phyloP scores from a whole-genome alignment of 495 filamentous ascomycete genomes.

The Penicillium malachiteum region DNA sequence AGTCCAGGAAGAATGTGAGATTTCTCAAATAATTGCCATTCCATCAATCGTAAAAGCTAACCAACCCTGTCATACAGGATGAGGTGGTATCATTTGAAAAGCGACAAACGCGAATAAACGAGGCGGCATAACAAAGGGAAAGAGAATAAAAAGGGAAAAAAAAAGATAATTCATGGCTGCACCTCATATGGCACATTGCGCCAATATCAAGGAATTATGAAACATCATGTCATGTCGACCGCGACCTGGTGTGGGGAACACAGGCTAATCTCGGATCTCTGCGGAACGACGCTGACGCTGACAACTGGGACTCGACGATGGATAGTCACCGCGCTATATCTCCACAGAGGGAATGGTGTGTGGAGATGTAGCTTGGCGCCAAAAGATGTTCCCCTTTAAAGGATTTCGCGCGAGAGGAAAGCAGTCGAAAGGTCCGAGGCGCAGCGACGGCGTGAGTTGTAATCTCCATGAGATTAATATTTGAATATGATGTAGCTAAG shows the following conservation, averaged over 20 bases:
- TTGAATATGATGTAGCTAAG: slow-evolving; percentile 58
- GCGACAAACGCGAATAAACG: slow-evolving; percentile 2
- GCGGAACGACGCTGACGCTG: slow-evolving; percentile 29
- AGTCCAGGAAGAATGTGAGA: not conserved
- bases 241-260: slow-evolving; percentile 28
- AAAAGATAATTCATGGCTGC: slow-evolving; percentile 9
- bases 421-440: not conserved
- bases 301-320: slow-evolving; percentile 12
- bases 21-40: slow-evolving; percentile 26
- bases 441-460: not conserved
- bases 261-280: slow-evolving; percentile 31
- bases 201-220: slow-evolving; percentile 27
- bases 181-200: slow-evolving; percentile 11
- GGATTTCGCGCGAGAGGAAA: not conserved
- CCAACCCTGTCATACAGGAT: slow-evolving; percentile 30
- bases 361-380: not conserved
- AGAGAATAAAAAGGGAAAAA: slow-evolving; percentile 12
- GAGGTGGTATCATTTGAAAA: slow-evolving; percentile 48
- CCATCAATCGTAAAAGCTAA: slow-evolving; percentile 38
- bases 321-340: slow-evolving; percentile 6
- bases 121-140: slow-evolving; percentile 10
- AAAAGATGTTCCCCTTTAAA: not conserved
- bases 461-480: slow-evolving; percentile 35
- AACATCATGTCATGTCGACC: slow-evolving; percentile 14
- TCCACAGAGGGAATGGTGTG: not conserved